Base-by-base conservation (phyloP, 2,329 filamentous ascomycete species). In the Pyrenochaeta sp. region DNA sequence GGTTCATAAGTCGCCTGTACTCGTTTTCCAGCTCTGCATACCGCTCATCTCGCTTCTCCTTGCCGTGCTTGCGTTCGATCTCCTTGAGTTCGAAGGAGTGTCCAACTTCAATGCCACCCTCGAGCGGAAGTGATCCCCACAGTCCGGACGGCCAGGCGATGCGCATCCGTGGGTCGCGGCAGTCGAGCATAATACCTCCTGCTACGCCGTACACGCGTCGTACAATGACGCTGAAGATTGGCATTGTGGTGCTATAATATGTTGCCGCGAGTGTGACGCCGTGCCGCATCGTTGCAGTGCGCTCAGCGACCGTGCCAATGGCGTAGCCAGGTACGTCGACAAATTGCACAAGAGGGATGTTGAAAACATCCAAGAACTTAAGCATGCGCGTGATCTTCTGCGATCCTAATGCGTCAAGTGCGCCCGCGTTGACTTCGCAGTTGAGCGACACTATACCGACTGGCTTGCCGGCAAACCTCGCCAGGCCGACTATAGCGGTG, bases 321-420 rank as follows among this genome's bases (percentile, higher is more conserved):
- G 87, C 86, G 61, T 89, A 89, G 1, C 87, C 77, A 0, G 77
- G 87, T 2, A 87, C 79, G 68, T 89, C 87, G 5, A 89, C 80
- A 61, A 89, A 88, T 67, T 90, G 87, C 7, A 90, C 56, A 3
- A 89, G 77, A 0, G 87, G 87, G 2, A 89, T 76, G 59, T 90
- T 90, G 79, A 89, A 88, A 43, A 89, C 81, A 66, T 90, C 87
- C 60, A 86, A 85, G 66, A 89, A 82, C 66, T 89, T 89, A 36
- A 89, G 74, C 72, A 88, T 82, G 2, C 85, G 78, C 0, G 82
- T 84, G 22, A 89, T 78, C 66, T 89, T 89, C 62, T 89, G 87
- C 9, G 83, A 84, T 5, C 86, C 86, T 0, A 81, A 78, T 0
- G 86, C 84, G 68, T 89, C 87, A 8, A 89, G 74, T 0, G 87